Evolutionary conservation across 2,329 filamentous ascomycete genomes (phyloP).

Genomic region (Scortechinia acanthostroma): DNA sequence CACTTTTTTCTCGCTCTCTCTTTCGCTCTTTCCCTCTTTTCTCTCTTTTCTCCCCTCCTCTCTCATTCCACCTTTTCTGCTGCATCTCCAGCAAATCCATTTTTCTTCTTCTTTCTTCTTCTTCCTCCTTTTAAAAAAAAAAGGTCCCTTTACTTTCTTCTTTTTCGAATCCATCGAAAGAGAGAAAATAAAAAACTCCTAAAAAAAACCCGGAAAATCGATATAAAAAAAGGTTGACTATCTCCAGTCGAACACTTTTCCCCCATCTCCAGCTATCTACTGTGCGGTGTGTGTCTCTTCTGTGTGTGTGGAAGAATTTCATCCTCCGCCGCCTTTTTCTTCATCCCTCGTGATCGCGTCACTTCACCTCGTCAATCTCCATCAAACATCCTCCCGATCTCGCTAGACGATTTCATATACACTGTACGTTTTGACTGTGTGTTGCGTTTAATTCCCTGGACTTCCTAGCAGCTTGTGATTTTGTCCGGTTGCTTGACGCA

Average conservation of each 20-base stretch:
- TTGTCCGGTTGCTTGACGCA: too few relatives aligned
- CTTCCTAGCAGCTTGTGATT: too few relatives aligned
- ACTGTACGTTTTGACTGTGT: background rate
- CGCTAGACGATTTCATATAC: too few relatives aligned
- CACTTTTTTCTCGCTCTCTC: too few relatives aligned
- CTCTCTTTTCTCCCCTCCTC: background rate
- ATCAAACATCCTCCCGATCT: too few relatives aligned
- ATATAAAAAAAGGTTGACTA: background rate
- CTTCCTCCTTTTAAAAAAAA: background rate
- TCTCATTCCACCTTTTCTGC: background rate
- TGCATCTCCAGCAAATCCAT: too few relatives aligned
- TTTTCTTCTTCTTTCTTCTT: background rate
- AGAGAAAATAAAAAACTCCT: background rate
- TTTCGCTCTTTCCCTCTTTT: too few relatives aligned
- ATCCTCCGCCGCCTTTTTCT: too few relatives aligned
- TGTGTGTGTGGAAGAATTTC: too few relatives aligned
- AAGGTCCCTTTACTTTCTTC: background rate
- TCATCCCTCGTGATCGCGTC: too few relatives aligned
- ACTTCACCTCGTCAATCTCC: too few relatives aligned
- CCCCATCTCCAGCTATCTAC: background rate
- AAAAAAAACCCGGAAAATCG: constrained; percentile 1
- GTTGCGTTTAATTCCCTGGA: too few relatives aligned
- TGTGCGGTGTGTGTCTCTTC: background rate
- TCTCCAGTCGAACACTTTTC: background rate
- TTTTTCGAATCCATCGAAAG: constrained; percentile 1